Base-by-base conservation (phyloP, 805 yeast species). In the Ogataea siamensis region DNA sequence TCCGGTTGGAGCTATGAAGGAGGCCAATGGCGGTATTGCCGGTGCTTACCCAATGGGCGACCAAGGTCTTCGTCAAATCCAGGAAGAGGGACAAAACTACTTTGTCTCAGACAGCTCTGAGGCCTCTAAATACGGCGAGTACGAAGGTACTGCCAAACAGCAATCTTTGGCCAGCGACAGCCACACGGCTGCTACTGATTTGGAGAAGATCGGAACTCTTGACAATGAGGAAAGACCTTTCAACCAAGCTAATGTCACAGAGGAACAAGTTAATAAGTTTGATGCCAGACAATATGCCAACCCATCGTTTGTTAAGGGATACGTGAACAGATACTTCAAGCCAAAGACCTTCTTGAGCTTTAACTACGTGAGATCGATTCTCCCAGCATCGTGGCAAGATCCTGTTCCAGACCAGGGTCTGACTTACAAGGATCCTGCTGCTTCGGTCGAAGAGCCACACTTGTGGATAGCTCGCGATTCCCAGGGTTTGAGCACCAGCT, bases 391-490 rank as follows among this genome's bases (percentile, higher is more conserved):
- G 13, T 54, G 50, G 44, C 47, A 52, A 23, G 45, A 37, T 12
- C 49, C 55, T 12, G 38, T 41, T 18, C 13, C 21, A 5, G 42
- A 37, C 2, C 19, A 23, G 9, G 45, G 26, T 12, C 37, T 34
- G 29, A 32, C 25, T 14, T 81, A 76, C 50, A 66, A 70, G 24
- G 74, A 78, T 51, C 86, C 87, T 16, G 73, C 74, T 27, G 71
- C 78, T 25, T 60, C 55, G n/a, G 80, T 69, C 21, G 71, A 63
- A 6, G 77, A 66, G 43, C 86, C 87, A 20, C 72, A 73, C 40
- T 66, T 83, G 34, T 85, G 94, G 94, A 66, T 83, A 45, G 78
- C 83, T 28, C 73, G 66, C 48, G 94, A 85, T 59, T 65, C 73
- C 5, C 62, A 78, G 66, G 91, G 93, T 5, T 67, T 85, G 37